A percentile compares a stretch with the other conserved stretches of the same genome.
Evolutionary conservation across 805 yeast genomes (phyloP).

Genomic region (Yarrowia phangngaensis): DNA sequence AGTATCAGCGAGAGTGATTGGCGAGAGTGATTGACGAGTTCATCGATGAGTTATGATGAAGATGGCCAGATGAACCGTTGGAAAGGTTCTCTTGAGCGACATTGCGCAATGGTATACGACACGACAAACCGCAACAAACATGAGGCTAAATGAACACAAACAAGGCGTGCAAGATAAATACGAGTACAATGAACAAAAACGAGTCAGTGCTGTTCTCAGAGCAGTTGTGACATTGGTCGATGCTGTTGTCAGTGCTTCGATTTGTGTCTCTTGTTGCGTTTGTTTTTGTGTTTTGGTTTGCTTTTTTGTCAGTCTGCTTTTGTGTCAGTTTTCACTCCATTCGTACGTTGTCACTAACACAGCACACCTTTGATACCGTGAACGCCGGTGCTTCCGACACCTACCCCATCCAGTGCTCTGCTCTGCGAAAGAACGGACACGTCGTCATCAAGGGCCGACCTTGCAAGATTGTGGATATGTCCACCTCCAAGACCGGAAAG

Average conservation of each 20-base stretch:
- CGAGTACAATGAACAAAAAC: too few relatives aligned
- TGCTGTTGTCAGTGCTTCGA: not conserved
- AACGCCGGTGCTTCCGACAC: conserved; percentile 98
- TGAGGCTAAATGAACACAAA: too few relatives aligned
- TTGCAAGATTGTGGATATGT: conserved; percentile 99
- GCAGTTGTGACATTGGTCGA: not conserved
- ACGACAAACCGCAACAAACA: too few relatives aligned
- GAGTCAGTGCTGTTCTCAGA: too few relatives aligned
- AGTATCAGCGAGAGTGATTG: conserved; percentile 25
- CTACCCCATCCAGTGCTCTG: conserved; percentile 99
- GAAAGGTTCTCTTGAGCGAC: too few relatives aligned
- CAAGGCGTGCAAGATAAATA: too few relatives aligned
- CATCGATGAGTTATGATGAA: too few relatives aligned
- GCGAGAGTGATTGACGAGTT: too few relatives aligned
- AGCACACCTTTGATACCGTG: conserved; percentile 96
- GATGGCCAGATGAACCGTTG: too few relatives aligned
- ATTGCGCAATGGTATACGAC: too few relatives aligned
- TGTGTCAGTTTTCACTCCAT: not conserved
- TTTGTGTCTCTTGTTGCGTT: not conserved
- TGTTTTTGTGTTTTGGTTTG: not conserved
- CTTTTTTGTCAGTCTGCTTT: not conserved
- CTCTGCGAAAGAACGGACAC: conserved; percentile 99
- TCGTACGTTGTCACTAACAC: too few relatives aligned
- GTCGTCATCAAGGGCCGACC: conserved; percentile 99
- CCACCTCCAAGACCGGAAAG: conserved; percentile 99